Percentiles rank a stretch among this genome's conserved stretches.
These are phyloP conservation scores for Onygena corvina DNA, from an alignment of 2,329 filamentous ascomycete species.

Conservation along the genomic window DNA sequence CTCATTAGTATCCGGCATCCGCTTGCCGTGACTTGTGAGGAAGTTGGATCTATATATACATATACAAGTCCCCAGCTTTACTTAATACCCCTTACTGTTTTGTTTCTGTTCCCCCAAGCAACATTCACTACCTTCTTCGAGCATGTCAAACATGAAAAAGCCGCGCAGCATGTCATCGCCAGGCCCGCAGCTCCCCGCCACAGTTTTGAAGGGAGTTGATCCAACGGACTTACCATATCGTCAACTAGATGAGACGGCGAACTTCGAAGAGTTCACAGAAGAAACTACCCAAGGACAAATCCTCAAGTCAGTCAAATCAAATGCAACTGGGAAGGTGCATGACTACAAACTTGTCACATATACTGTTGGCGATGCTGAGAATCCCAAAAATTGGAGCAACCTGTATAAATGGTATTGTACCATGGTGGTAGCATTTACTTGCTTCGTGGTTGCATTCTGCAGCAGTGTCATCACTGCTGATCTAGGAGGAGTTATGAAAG, in stretches of 20 bases:
- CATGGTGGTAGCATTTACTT: slow-evolving; percentile 67
- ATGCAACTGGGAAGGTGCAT: slow-evolving; percentile 40
- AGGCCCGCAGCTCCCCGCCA: slow-evolving; percentile 16
- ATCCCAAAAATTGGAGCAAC: slow-evolving; percentile 79
- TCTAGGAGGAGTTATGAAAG: slow-evolving; percentile 49
- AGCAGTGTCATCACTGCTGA: slow-evolving; percentile 70
- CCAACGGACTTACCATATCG: slow-evolving; percentile 52
- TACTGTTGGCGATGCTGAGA: slow-evolving; percentile 56
- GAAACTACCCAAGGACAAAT: slow-evolving; percentile 54
- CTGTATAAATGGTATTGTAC: slow-evolving; percentile 71
- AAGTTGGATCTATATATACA: not conserved
- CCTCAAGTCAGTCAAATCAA: slow-evolving; percentile 43
- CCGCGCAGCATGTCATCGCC: not conserved
- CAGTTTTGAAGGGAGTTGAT: slow-evolving; percentile 22
- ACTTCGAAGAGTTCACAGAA: slow-evolving; percentile 54
- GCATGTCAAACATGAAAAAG: not conserved
- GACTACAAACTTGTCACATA: slow-evolving; percentile 59
- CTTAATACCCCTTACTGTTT: not conserved
- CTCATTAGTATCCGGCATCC: not conserved
- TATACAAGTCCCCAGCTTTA: not conserved
- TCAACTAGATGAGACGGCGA: slow-evolving; percentile 48
- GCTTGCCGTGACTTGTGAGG: not conserved
- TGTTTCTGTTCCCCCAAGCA: too few relatives aligned
- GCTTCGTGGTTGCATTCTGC: slow-evolving; percentile 60
- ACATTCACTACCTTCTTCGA: not conserved